Percentiles rank a stretch among this genome's conserved stretches.
Evolutionary conservation across 2,329 filamentous ascomycete genomes (phyloP).

Genomic region (Paecilomyces niveus): DNA sequence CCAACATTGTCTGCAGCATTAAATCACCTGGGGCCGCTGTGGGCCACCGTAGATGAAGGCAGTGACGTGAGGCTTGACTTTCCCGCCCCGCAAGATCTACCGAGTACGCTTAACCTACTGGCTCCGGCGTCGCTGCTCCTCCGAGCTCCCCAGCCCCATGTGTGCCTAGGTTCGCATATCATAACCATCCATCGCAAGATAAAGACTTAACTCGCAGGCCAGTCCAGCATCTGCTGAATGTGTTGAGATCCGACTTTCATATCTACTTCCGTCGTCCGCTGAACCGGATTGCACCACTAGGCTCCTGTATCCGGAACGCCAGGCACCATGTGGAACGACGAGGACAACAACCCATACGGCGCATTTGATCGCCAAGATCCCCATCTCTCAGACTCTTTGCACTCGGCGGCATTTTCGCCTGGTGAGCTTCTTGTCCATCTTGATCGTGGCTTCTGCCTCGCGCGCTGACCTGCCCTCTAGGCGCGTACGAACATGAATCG

Average conservation of each 20-base stretch:
- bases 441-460: not conserved
- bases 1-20: not conserved
- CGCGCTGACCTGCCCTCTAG: constrained; percentile 8
- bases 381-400: constrained; percentile 61
- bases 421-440: constrained; percentile 40
- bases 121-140: not conserved
- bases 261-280: not conserved
- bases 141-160: not conserved
- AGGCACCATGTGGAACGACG: constrained; percentile 89
- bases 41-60: not conserved
- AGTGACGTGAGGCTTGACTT: not conserved
- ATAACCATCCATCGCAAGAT: not conserved
- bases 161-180: not conserved
- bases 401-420: constrained; percentile 43
- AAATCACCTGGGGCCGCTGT: not conserved
- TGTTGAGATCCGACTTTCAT: not conserved
- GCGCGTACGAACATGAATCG: constrained; percentile 53
- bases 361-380: constrained; percentile 86
- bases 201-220: not conserved
- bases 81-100: not conserved
- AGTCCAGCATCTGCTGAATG: not conserved
- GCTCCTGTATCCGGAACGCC: not conserved
- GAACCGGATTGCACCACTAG: constrained; percentile 1
- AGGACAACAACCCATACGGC: constrained; percentile 97
- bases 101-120: not conserved